Percentiles rank a stretch among this genome's conserved stretches.
Conservation (phyloP, 345 rosid genomes). For the Gynandropsis gynandra region DNA sequence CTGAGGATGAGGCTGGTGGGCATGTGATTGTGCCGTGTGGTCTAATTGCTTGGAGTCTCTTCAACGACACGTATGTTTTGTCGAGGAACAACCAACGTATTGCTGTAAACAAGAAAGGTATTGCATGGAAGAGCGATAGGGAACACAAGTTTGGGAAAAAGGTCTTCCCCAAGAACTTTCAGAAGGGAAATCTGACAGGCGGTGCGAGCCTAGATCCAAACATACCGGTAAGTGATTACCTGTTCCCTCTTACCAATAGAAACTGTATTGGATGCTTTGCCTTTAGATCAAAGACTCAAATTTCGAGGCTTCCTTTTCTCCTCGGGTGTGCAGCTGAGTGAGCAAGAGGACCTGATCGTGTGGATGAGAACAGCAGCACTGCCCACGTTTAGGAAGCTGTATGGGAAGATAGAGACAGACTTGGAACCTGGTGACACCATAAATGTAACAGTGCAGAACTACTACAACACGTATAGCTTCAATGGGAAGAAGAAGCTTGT, state of each 20-base stretch:
- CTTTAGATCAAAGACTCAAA: not conserved
- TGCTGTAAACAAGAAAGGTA: constrained; percentile 53
- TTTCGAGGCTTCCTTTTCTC: constrained; percentile 11
- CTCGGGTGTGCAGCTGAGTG: constrained; percentile 51
- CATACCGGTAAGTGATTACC: constrained; percentile 39
- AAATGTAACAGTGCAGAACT: constrained; percentile 46
- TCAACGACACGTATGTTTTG: constrained; percentile 76
- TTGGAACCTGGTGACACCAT: constrained; percentile 49
- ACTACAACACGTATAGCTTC: constrained; percentile 91
- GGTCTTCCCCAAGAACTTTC: constrained; percentile 79
- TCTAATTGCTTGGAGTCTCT: constrained; percentile 99
- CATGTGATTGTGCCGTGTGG: constrained; percentile 80
- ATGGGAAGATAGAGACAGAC: constrained; percentile 87
- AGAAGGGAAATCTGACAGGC: constrained; percentile 53
- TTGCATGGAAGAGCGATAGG: constrained; percentile 96
- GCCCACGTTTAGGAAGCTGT: constrained; percentile 94
- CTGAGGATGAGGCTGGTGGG: constrained; percentile 50
- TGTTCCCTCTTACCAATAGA: constrained; percentile 5
- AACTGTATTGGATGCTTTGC: constrained; percentile 10
- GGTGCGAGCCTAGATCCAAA: constrained; percentile 39
- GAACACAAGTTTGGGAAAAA: constrained; percentile 78
- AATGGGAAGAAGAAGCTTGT: constrained; percentile 93
- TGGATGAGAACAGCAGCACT: constrained; percentile 99
- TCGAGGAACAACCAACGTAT: constrained; percentile 36
- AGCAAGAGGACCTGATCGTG: constrained; percentile 92